A percentile compares a stretch with the other conserved stretches of the same genome.
Evolutionary conservation across 2,329 filamentous ascomycete species (phyloP).

Genomic region (Xylariaceae sp.): DNA sequence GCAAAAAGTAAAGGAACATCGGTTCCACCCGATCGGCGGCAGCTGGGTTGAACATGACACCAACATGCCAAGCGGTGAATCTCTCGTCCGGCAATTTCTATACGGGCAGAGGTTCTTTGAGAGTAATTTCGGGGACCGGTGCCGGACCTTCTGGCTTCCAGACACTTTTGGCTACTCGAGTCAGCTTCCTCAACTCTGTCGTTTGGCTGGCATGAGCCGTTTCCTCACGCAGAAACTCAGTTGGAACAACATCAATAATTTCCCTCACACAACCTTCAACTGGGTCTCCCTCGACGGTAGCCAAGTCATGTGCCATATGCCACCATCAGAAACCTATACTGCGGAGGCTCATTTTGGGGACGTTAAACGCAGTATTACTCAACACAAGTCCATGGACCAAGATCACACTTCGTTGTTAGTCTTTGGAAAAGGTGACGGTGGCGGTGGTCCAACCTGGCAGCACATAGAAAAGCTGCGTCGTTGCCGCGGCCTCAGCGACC

Average conservation of each 20-base stretch:
- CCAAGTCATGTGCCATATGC: constrained; percentile 97
- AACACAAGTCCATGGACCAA: constrained; percentile 95
- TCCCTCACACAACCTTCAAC: constrained; percentile 98
- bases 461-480: constrained; percentile 93
- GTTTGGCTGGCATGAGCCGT: constrained; percentile 90
- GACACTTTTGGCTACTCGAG: constrained; percentile 98
- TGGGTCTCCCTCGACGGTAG: constrained; percentile 96
- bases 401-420: constrained; percentile 89
- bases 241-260: constrained; percentile 99
- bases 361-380: constrained; percentile 81
- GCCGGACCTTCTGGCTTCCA: constrained; percentile 93
- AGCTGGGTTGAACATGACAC: constrained; percentile 99
- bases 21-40: constrained; percentile 92
- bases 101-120: constrained; percentile 97
- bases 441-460: constrained; percentile 90
- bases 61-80: constrained; percentile 95
- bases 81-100: constrained; percentile 88
- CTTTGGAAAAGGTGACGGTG: constrained; percentile 95
- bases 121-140: constrained; percentile 85
- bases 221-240: constrained; percentile 99
- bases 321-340: constrained; percentile 93
- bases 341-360: constrained; percentile 94
- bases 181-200: constrained; percentile 91
- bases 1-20: constrained; percentile 84
- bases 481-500: constrained; percentile 89